Percentiles rank a stretch among this genome's conserved stretches.
Conservation (phyloP, 1,139 yeast species). For the Groenewaldozyma sp. region DNA sequence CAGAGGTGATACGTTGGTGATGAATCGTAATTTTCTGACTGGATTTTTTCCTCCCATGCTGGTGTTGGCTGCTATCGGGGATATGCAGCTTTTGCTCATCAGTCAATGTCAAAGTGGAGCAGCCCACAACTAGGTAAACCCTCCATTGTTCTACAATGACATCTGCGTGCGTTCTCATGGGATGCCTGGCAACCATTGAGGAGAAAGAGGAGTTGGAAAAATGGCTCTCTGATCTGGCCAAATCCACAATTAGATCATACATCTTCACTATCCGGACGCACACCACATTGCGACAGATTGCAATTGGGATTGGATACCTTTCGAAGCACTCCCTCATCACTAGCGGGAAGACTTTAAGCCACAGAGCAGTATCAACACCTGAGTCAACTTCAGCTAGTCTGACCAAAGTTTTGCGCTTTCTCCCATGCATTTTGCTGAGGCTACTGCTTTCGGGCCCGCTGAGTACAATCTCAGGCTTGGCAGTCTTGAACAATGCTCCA, state of each 20-base stretch:
- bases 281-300: conserved; percentile 85
- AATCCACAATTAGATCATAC: conserved; percentile 59
- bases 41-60: conserved; percentile 61
- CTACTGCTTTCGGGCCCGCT: conserved; percentile 78
- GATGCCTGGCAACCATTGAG: conserved; percentile 23
- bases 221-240: conserved; percentile 6
- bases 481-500: conserved; percentile 43
- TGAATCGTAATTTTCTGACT: conserved; percentile 63
- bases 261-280: conserved; percentile 83
- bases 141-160: conserved; percentile 81
- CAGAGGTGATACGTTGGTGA: conserved; percentile 88
- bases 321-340: conserved; percentile 65
- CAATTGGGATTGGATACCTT: conserved; percentile 86
- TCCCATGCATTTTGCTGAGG: conserved; percentile 51
- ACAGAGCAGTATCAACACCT: conserved; percentile 90
- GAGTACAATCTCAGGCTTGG: conserved; percentile 47
- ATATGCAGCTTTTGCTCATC: conserved; percentile 69
- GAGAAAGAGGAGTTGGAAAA: conserved; percentile 11
- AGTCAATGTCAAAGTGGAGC: conserved; percentile 84
- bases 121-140: conserved; percentile 79
- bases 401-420: conserved; percentile 53
- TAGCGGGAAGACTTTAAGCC: conserved; percentile 84
- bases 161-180: conserved; percentile 50
- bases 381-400: conserved; percentile 82
- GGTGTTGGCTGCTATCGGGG: conserved; percentile 32